Percentiles rank a stretch among this genome's conserved stretches.
Evolutionary conservation across 768 basidiomycete species (phyloP).

Genomic region (Boletus sp.): DNA sequence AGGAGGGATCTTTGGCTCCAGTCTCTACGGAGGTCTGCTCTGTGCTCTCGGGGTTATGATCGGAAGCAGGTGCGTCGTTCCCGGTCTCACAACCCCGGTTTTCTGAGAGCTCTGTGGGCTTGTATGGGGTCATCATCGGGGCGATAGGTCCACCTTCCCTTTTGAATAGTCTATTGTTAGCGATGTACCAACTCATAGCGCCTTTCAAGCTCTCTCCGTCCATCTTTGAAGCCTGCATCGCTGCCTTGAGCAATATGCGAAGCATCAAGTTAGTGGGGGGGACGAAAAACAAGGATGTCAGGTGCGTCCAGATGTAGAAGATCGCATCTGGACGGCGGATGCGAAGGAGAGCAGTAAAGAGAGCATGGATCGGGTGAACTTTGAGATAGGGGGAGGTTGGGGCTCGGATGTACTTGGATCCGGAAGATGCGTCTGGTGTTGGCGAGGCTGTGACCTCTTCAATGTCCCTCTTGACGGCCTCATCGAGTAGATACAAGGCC

Average conservation of each 20-base stretch:
- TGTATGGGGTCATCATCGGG: conserved; percentile 2
- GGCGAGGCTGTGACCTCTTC: neutral
- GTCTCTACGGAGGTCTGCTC: neutral
- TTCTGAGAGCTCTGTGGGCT: neutral
- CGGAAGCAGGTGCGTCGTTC: neutral
- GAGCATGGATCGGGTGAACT: conserved; percentile 37
- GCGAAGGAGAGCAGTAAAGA: conserved; percentile 47
- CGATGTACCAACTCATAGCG: conserved; percentile 36
- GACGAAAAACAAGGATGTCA: conserved; percentile 55
- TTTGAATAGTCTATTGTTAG: conserved; percentile 18
- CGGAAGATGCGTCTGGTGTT: neutral
- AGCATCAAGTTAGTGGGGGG: conserved; percentile 55
- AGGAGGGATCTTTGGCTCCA: neutral
- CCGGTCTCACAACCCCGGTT: neutral
- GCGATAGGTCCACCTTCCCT: conserved; percentile 14
- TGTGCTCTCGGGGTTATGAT: neutral
- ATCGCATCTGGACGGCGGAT: conserved; percentile 59
- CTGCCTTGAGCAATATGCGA: conserved; percentile 56
- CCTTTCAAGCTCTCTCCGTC: conserved; percentile 52
- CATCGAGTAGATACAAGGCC: conserved; percentile 52
- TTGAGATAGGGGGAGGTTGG: conserved; percentile 14
- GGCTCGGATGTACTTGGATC: neutral
- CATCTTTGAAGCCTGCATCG: conserved; percentile 48
- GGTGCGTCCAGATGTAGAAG: conserved; percentile 66
- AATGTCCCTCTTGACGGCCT: conserved; percentile 28